These are phyloP conservation scores for Aspergillus sp. DNA, from an alignment of 2,329 filamentous ascomycete genomes.

Conservation along the genomic window DNA sequence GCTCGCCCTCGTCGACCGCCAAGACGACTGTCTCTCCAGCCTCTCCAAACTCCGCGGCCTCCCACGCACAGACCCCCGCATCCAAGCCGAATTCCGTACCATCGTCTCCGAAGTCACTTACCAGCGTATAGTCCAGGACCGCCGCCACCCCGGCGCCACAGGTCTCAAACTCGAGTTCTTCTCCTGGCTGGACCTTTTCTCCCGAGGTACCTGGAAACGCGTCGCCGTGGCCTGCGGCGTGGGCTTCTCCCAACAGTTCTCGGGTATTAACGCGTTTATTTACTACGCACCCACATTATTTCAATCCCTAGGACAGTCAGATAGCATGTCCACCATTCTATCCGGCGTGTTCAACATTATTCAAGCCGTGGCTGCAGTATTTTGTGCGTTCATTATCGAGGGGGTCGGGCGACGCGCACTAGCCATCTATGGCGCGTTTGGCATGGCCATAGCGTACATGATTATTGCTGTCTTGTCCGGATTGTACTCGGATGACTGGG, in stretches of 20 bases:
- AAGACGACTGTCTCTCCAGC: slow-evolving; percentile 62
- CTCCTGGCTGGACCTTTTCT: slow-evolving; percentile 49
- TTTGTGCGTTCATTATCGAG: slow-evolving; percentile 43
- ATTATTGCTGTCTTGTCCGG: neutral
- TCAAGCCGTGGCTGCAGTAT: slow-evolving; percentile 65
- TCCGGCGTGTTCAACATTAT: slow-evolving; percentile 47
- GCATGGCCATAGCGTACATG: neutral
- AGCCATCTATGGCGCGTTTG: slow-evolving; percentile 61
- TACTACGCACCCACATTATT: slow-evolving; percentile 58
- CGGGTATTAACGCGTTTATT: slow-evolving; percentile 52
- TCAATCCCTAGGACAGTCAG: slow-evolving; percentile 56
- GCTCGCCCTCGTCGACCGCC: slow-evolving; percentile 67
- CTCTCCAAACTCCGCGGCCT: slow-evolving; percentile 61
- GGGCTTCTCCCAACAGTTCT: neutral
- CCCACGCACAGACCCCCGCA: slow-evolving; percentile 53
- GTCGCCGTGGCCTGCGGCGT: neutral
- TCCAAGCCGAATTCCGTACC: slow-evolving; percentile 62
- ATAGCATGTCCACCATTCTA: slow-evolving; percentile 67
- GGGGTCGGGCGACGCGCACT: slow-evolving; percentile 51
- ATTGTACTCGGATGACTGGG: neutral
- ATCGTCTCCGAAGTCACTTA: slow-evolving; percentile 45
- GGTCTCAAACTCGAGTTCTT: neutral
- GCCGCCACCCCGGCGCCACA: neutral
- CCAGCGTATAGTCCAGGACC: neutral
- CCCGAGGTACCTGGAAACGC: slow-evolving; percentile 46